Percentiles rank a stretch among this genome's conserved stretches.
Evolutionary conservation across 2,329 filamentous ascomycete genomes (phyloP).

Genomic region (Claviceps monticola): DNA sequence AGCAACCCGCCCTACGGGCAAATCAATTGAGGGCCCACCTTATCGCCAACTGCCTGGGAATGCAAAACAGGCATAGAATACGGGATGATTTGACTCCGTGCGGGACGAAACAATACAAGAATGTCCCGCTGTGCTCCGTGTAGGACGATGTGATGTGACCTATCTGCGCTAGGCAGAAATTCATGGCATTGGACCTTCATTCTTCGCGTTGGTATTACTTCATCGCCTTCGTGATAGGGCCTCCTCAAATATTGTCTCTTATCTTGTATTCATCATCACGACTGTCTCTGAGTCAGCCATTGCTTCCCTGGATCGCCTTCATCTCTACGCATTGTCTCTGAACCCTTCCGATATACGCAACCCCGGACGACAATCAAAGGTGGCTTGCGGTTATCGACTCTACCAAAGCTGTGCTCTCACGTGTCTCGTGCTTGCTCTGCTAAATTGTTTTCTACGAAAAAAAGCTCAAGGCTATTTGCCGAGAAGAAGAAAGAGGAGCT

Average conservation of each 20-base stretch:
- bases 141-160: not conserved
- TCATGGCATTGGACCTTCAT: not conserved
- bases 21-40: not conserved
- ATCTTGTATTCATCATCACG: not conserved
- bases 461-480: not conserved
- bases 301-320: not conserved
- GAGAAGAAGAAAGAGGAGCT: not conserved
- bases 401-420: not conserved
- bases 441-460: not conserved
- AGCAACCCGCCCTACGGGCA: not conserved
- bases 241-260: not conserved
- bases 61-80: not conserved
- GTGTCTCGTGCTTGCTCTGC: not conserved
- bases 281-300: not conserved
- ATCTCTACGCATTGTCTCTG: not conserved
- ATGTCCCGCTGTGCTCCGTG: not conserved
- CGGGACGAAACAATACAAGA: constrained; percentile 1
- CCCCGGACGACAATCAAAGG: not conserved
- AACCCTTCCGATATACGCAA: not conserved
- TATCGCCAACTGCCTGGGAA: not conserved
- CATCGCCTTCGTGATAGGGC: too few relatives aligned
- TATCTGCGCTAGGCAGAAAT: not conserved
- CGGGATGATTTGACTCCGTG: not conserved
- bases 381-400: not conserved
- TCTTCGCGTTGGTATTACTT: too few relatives aligned